Evolutionary conservation across 2,329 filamentous ascomycete genomes (phyloP).

Genomic region (Annulohypoxylon truncatum): DNA sequence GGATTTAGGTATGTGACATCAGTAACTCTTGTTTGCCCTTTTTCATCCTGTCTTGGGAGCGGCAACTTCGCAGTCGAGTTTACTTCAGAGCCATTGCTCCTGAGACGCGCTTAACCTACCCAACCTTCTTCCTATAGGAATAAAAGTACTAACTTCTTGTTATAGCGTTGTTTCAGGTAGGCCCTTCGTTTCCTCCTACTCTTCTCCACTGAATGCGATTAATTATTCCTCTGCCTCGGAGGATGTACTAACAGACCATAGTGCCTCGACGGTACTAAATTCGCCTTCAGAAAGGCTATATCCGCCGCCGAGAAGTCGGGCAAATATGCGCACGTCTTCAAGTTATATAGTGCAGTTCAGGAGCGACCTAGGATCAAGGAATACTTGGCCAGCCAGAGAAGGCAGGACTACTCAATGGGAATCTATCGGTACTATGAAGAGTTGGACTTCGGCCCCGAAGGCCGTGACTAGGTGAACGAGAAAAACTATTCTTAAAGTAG

Average conservation of each 20-base stretch:
- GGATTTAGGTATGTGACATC: constrained; percentile 60
- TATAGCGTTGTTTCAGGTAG: constrained; percentile 67
- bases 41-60: neutral
- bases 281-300: constrained; percentile 77
- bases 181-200: constrained; percentile 19
- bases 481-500: neutral
- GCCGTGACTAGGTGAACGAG: constrained; percentile 8
- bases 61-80: neutral
- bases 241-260: constrained; percentile 41
- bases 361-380: constrained; percentile 72
- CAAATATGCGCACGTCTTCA: constrained; percentile 71
- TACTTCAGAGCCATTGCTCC: neutral
- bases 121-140: neutral
- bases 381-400: constrained; percentile 74
- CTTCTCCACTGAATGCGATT: neutral
- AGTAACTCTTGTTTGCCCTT: neutral
- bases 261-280: constrained; percentile 68
- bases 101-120: no score
- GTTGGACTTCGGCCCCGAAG: constrained; percentile 61
- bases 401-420: constrained; percentile 70
- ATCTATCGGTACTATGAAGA: constrained; percentile 81
- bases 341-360: constrained; percentile 72
- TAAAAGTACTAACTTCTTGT: neutral
- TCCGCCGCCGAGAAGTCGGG: constrained; percentile 63
- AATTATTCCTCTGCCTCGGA: neutral